These are phyloP conservation scores for Calonectria pauciramosa DNA, from an alignment of 2,329 filamentous ascomycete genomes.

Conservation along the genomic window DNA sequence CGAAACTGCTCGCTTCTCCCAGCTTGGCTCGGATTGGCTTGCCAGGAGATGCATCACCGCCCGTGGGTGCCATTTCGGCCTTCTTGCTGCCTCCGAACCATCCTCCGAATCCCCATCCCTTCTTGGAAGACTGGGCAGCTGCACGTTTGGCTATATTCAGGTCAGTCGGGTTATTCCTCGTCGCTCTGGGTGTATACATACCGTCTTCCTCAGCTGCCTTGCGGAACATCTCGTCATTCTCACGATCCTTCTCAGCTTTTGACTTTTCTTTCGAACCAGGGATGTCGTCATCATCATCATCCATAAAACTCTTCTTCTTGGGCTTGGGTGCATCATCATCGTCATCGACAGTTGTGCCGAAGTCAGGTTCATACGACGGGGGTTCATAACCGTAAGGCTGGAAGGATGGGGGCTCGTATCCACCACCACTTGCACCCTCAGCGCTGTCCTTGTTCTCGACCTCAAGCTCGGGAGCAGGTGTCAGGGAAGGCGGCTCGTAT, in stretches of 20 bases:
- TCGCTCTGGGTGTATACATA: slow-evolving; percentile 53
- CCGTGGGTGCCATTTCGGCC: slow-evolving; percentile 47
- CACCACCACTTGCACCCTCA: slow-evolving; percentile 55
- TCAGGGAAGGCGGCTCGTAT: slow-evolving; percentile 63
- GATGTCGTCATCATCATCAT: slow-evolving; percentile 84
- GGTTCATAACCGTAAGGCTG: slow-evolving; percentile 72
- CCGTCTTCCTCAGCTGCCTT: slow-evolving; percentile 84
- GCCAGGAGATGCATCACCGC: slow-evolving; percentile 60
- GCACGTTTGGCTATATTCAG: slow-evolving; percentile 70
- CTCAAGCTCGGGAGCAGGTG: slow-evolving; percentile 31
- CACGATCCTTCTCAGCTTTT: slow-evolving; percentile 78
- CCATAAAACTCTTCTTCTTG: slow-evolving; percentile 85
- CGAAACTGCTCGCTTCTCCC: slow-evolving; percentile 92
- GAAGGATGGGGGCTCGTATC: slow-evolving; percentile 74
- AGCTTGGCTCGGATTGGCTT: slow-evolving; percentile 92
- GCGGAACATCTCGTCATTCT: slow-evolving; percentile 88
- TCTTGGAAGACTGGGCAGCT: slow-evolving; percentile 65
- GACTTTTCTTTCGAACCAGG: slow-evolving; percentile 68
- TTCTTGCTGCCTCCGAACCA: slow-evolving; percentile 87
- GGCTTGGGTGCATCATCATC: slow-evolving; percentile 67
- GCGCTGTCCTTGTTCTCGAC: background rate
- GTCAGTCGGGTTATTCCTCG: slow-evolving; percentile 29
- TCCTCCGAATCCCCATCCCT: slow-evolving; percentile 84
- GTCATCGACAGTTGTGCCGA: slow-evolving; percentile 54
- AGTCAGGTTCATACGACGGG: slow-evolving; percentile 68